Percentiles rank a stretch among this genome's conserved stretches.
These are phyloP conservation scores for Diaporthe batatas DNA, from an alignment of 2,329 filamentous ascomycete genomes.

Conservation along the genomic window DNA sequence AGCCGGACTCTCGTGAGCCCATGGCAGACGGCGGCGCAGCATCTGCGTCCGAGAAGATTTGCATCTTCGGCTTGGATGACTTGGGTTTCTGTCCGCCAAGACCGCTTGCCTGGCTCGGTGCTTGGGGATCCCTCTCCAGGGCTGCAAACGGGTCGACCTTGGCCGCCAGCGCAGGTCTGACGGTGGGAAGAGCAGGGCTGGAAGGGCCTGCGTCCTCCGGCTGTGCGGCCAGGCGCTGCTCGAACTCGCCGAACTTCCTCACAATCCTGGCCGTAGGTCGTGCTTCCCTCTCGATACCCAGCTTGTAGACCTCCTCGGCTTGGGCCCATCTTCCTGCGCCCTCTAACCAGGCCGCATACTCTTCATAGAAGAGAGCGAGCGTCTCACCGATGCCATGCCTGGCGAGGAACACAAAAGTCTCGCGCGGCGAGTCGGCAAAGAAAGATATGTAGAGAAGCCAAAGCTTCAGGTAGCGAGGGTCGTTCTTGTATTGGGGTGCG, in stretches of 20 bases:
- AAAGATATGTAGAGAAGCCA: conserved; percentile 96
- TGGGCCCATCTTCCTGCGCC: conserved; percentile 85
- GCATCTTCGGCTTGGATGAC: conserved; percentile 82
- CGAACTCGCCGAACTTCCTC: conserved; percentile 94
- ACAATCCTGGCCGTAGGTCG: conserved; percentile 83
- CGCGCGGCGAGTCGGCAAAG: conserved; percentile 92
- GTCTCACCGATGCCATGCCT: conserved; percentile 89
- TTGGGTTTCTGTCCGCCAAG: conserved; percentile 67
- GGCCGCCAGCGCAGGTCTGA: conserved; percentile 85
- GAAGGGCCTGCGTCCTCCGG: conserved; percentile 71
- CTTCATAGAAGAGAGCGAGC: conserved; percentile 94
- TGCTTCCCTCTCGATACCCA: conserved; percentile 91
- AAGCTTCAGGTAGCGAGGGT: conserved; percentile 90
- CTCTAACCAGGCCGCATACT: conserved; percentile 95
- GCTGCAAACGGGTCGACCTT: conserved; percentile 86
- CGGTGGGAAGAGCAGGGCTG: conserved; percentile 87
- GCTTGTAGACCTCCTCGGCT: conserved; percentile 91
- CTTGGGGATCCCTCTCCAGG: conserved; percentile 73
- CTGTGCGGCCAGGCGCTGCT: conserved; percentile 77
- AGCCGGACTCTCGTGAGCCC: conserved; percentile 63
- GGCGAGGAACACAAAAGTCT: conserved; percentile 91
- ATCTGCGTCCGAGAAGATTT: conserved; percentile 88
- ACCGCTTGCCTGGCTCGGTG: conserved; percentile 64
- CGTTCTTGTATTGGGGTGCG: conserved; percentile 92
- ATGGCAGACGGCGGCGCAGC: conserved; percentile 68